Base-by-base conservation (phyloP, 306 rosid species). In the Quercus bicolor region DNA sequence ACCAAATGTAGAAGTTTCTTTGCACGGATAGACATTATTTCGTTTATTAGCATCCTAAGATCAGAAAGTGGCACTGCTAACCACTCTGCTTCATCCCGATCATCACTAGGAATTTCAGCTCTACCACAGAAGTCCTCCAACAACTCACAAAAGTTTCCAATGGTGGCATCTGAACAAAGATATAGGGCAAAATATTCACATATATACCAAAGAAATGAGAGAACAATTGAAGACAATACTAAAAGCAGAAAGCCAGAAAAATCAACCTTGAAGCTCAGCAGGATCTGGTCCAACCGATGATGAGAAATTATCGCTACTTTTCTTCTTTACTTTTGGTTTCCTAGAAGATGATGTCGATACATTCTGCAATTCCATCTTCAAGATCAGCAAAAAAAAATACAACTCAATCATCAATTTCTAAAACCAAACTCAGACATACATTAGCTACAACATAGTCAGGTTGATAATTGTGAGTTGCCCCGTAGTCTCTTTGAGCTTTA, bases 61-160 rank as follows among this genome's bases (percentile, higher is more conserved):
- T 95, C 96, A 77, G 92, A 84, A 81, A 93, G 91, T 33, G 98
- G 89, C 80, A 95, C 61, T 10, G 96, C 79, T 81, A 90, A 68
- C 99, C 96, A 95, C 84, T 95, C 96, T 80, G 94, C 84, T 88
- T 93, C 99, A 64, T 95, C 99, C 77, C 88, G 89, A 76, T 95
- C 96, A 71, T 93, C 98, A 64, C 84, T 74, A 59, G 79, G 40
- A 75, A 83, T 73, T 90, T 93, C 98, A 83, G 94, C 90, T 88
- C 93, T 87, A 77, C 81, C 87, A 73, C 97, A 93, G 43, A 95
- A 83, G 74, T 88, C 90, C 85, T 90, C 99, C 81, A 91, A 82
- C 80, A 89, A 86, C 75, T 90, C 92, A 55, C 86, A 51, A 89
- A 93, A 93, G 78, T 82, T 80, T 81, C 86, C 81, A 72, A 96